phyloP scores from a whole-genome alignment of 129 eudicot species.

The Pittosporum tobira region DNA sequence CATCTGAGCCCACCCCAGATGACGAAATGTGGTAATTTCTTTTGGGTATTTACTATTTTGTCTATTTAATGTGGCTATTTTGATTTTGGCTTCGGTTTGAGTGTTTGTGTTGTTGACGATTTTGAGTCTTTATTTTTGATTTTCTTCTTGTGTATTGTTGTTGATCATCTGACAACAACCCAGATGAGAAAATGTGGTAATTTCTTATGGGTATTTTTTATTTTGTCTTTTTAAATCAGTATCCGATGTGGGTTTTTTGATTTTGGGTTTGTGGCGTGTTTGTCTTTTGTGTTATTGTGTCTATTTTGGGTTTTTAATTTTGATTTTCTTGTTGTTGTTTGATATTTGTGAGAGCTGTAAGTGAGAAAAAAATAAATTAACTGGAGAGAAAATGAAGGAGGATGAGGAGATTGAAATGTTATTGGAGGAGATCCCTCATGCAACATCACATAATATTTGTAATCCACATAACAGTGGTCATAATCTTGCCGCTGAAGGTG shows the following conservation, averaged over 20 bases:
- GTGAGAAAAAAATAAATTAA: conserved; percentile 11
- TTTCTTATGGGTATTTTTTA: too few relatives aligned
- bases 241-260: too few relatives aligned
- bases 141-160: conserved; percentile 12
- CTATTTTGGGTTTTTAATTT: conserved; percentile 19
- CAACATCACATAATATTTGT: conserved; percentile 37
- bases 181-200: too few relatives aligned
- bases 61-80: conserved; percentile 28
- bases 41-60: conserved; percentile 24
- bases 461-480: conserved; percentile 19
- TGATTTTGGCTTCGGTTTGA: conserved; percentile 21
- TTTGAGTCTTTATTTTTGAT: too few relatives aligned
- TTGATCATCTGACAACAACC: too few relatives aligned
- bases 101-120: conserved; percentile 16
- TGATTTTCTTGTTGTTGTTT: conserved; percentile 23
- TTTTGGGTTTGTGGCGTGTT: too few relatives aligned
- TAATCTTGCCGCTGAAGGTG: conserved; percentile 28
- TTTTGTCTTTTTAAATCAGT: too few relatives aligned
- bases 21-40: conserved; percentile 30
- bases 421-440: conserved; percentile 88
- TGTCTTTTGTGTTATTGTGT: too few relatives aligned
- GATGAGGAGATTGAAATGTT: conserved; percentile 72
- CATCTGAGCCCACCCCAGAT: conserved; percentile 32
- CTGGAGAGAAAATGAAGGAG: conserved; percentile 48
- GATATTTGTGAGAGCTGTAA: conserved; percentile 38